A percentile compares a stretch with the other conserved stretches of the same genome.
These are phyloP conservation scores for Diaporthe ilicicola DNA, from an alignment of 2,329 filamentous ascomycete species.

Conservation along the genomic window DNA sequence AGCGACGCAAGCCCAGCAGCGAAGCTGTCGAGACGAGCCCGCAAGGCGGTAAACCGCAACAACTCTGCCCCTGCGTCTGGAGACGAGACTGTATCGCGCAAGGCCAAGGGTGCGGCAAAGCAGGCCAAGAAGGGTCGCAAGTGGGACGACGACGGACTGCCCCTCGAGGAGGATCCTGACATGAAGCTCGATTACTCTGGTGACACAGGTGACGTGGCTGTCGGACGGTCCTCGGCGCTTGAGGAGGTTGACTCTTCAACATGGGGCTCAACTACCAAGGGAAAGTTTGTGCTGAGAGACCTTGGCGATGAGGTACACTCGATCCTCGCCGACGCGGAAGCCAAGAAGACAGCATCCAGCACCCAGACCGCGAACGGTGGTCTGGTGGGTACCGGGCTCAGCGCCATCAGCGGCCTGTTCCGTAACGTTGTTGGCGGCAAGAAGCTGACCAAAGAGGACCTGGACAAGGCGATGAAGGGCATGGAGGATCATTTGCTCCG, in stretches of 20 bases:
- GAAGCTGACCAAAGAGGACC: slow-evolving; percentile 85
- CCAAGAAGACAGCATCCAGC: slow-evolving; percentile 59
- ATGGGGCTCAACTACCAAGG: slow-evolving; percentile 89
- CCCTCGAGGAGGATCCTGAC: slow-evolving; percentile 83
- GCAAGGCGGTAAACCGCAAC: slow-evolving; percentile 72
- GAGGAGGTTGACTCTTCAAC: slow-evolving; percentile 80
- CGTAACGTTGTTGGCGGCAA: slow-evolving; percentile 96
- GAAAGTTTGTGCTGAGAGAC: slow-evolving; percentile 93
- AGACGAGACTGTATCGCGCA: slow-evolving; percentile 75
- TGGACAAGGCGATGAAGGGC: slow-evolving; percentile 90
- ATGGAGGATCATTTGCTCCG: slow-evolving; percentile 95
- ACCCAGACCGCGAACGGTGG: slow-evolving; percentile 62
- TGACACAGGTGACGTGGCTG: slow-evolving; percentile 60
- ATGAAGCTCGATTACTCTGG: slow-evolving; percentile 91
- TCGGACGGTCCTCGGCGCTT: slow-evolving; percentile 65
- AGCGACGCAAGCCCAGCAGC: slow-evolving; percentile 68
- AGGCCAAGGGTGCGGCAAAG: slow-evolving; percentile 63
- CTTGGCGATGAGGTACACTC: slow-evolving; percentile 92
- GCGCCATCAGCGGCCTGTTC: slow-evolving; percentile 87
- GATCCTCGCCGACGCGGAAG: slow-evolving; percentile 84
- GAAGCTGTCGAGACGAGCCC: slow-evolving; percentile 82
- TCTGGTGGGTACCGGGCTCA: slow-evolving; percentile 81
- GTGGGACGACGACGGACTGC: slow-evolving; percentile 90
- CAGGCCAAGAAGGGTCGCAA: slow-evolving; percentile 83
- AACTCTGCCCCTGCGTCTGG: slow-evolving; percentile 79